Conservation (phyloP, 2,329 filamentous ascomycete genomes). For the Botrytis cinerea region DNA sequence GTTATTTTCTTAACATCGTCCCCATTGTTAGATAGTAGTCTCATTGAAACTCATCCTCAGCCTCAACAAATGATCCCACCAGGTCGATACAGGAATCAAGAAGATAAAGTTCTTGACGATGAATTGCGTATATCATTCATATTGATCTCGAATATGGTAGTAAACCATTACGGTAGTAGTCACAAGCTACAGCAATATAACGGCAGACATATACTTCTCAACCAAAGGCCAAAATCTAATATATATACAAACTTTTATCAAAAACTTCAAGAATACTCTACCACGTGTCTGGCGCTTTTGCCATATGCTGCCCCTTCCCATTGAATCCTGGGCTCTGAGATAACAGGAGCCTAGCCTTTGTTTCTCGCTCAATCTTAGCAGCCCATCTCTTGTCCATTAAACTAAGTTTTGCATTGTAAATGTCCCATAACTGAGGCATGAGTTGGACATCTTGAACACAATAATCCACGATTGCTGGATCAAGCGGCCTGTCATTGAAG, state of each 20-base stretch:
- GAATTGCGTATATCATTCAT: background rate
- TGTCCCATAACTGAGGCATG: constrained; percentile 45
- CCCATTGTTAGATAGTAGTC: background rate
- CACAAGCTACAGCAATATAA: background rate
- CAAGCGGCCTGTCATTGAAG: constrained; percentile 51
- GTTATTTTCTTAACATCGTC: background rate
- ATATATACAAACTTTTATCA: background rate
- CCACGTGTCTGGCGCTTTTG: constrained; percentile 9
- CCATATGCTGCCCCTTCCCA: constrained; percentile 23
- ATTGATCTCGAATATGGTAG: background rate
- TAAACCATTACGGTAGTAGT: no score
- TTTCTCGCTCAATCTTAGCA: constrained; percentile 19
- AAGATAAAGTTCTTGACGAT: background rate
- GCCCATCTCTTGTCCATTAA: background rate
- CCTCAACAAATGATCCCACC: background rate
- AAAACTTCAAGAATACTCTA: background rate
- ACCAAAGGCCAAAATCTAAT: background rate
- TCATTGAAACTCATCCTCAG: background rate
- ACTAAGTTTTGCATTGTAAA: constrained; percentile 37
- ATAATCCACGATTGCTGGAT: constrained; percentile 46
- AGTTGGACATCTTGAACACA: constrained; percentile 50
- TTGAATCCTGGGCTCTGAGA: constrained; percentile 21
- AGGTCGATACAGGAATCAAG: no score
- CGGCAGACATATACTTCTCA: no score
- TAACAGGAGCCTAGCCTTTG: constrained; percentile 16